Evolutionary conservation across 768 basidiomycete species (phyloP).

Genomic region (Mycena galericulata): DNA sequence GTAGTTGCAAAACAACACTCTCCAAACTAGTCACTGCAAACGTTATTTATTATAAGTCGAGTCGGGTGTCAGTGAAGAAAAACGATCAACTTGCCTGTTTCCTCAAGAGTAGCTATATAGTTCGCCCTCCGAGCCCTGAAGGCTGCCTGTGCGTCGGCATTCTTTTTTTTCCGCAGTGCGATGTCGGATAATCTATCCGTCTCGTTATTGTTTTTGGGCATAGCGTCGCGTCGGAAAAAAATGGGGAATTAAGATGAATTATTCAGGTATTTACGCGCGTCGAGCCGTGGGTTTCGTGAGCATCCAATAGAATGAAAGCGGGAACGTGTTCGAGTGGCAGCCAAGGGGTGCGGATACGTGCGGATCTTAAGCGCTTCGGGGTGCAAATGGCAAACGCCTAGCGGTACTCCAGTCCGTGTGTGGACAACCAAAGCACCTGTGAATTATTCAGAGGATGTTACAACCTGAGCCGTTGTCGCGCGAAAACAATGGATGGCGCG

Average conservation of each 20-base stretch:
- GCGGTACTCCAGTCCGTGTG: background rate
- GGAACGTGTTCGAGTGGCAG: background rate
- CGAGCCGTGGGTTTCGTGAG: background rate
- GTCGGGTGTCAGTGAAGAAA: constrained; percentile 8
- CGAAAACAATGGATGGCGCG: no score
- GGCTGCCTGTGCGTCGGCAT: constrained; percentile 87
- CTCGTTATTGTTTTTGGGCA: no score
- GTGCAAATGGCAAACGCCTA: background rate
- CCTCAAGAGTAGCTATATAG: constrained; percentile 90
- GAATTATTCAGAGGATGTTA: background rate
- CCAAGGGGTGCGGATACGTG: no score
- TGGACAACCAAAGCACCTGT: background rate
- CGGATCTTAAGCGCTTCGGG: constrained; percentile 1
- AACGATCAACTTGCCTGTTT: constrained; percentile 64
- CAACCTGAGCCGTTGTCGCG: background rate
- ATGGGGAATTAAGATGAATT: background rate
- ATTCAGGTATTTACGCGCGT: constrained; percentile 1
- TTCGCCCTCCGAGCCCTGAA: constrained; percentile 85
- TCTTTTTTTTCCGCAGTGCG: constrained; percentile 87
- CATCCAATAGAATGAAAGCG: background rate
- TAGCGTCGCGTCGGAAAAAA: no score
- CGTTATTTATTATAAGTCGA: constrained; percentile 8
- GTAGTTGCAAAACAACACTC: constrained; percentile 85
- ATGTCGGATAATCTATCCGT: constrained; percentile 55
- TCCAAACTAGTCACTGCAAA: constrained; percentile 81